Percentiles rank a stretch among this genome's conserved stretches.
phyloP scores from a whole-genome alignment of 768 basidiomycete species.

The Galerina marginata region DNA sequence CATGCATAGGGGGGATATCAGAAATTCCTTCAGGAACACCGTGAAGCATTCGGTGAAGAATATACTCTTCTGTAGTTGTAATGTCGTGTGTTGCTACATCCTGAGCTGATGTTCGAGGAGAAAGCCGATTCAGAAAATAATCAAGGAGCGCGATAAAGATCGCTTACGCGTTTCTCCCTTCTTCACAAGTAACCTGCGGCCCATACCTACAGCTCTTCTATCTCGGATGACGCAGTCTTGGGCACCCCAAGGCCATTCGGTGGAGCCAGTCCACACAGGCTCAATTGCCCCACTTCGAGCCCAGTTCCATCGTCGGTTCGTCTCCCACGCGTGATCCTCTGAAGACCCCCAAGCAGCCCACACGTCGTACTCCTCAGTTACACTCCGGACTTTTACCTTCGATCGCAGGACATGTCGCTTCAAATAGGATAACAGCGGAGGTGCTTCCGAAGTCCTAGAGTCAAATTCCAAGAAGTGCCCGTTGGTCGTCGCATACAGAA shows the following conservation, averaged over 20 bases:
- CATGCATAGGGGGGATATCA: conserved; percentile 78
- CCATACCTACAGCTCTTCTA: conserved; percentile 79
- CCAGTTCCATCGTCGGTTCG: conserved; percentile 46
- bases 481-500: conserved; percentile 71
- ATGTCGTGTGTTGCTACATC: conserved; percentile 63
- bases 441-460: conserved; percentile 59
- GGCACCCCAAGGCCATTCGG: conserved; percentile 65
- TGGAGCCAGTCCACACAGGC: conserved; percentile 64
- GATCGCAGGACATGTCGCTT: conserved; percentile 88
- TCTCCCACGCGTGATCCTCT: conserved; percentile 35
- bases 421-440: conserved; percentile 69
- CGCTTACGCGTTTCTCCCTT: conserved; percentile 79
- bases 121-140: background rate
- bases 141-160: background rate
- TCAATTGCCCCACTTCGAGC: conserved; percentile 80
- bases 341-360: conserved; percentile 82
- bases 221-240: conserved; percentile 61
- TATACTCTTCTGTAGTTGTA: conserved; percentile 60
- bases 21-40: conserved; percentile 87
- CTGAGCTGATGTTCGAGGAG: conserved; percentile 43
- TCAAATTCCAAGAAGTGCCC: conserved; percentile 80
- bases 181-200: conserved; percentile 68
- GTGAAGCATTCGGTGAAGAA: conserved; percentile 75
- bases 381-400: conserved; percentile 84
- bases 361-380: conserved; percentile 77